Base-by-base conservation (phyloP, 2,329 filamentous ascomycete genomes). In the Penicillium sp. region DNA sequence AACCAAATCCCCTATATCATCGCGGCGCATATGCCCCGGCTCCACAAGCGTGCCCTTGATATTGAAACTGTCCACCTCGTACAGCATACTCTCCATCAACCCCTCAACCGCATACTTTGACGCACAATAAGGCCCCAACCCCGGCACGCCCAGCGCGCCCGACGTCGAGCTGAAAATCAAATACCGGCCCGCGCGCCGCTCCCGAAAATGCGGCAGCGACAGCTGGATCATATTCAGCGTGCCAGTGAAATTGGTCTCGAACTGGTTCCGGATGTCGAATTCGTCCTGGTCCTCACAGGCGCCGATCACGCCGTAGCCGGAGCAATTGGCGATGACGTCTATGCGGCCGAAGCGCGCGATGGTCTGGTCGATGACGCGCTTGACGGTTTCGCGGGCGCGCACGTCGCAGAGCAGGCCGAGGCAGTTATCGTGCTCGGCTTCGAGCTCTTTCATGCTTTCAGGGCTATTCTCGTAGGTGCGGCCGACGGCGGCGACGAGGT, bases 21-120 rank as follows among this genome's bases (percentile, higher is more conserved):
- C 94, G 5, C 93, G 85, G 5, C 93, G 84, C 63, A 97, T 90
- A 65, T 97, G 85, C 0, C 93, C 93, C 1, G 94, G 93, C 71
- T 97, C 92, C 0, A 98, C 93, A 5, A 99, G 84, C 2, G 94
- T 97, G 0, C 91, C 91, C 76, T 96, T 96, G 75, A 98, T 90
- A 72, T 95, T 94, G 78, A 96, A 97, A 0, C 83, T 81, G 64
- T 97, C 93, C 39, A 96, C 89, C 74, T 99, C 95, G 76, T 98
- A 98, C 15, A 97, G 84, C 90, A 99, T 94, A 15, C 91, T 93
- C 76, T 99, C 95, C 67, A 98, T 92, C 55, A 99, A 81, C 0
- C 94, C 95, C 73, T 99, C 95, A 4, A 96, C 92, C 0, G 95
- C 95, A 76, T 97, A 98, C 75, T 98, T 99, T 15, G 92, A 96